A percentile compares a stretch with the other conserved stretches of the same genome.
Evolutionary conservation across 805 yeast genomes (phyloP).

Genomic region (Nakazawaea wyomingensis): DNA sequence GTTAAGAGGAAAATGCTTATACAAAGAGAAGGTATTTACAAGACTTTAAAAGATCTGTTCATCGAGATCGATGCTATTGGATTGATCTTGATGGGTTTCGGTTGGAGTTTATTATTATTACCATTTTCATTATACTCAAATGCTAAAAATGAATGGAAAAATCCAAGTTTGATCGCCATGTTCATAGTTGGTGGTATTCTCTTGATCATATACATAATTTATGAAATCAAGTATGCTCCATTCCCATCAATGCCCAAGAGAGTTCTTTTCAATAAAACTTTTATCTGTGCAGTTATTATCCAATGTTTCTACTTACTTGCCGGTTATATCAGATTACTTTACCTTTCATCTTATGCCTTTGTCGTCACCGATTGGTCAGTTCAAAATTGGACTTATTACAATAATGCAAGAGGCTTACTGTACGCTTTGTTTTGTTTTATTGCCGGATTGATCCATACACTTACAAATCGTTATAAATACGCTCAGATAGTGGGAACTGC

Average conservation of each 20-base stretch:
- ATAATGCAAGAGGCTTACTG: conserved; percentile 31
- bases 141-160: conserved; percentile 29
- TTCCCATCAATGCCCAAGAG: conserved; percentile 33
- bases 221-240: conserved; percentile 29
- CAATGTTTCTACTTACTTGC: conserved; percentile 29
- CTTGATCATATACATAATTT: conserved; percentile 24
- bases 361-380: conserved; percentile 27
- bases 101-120: conserved; percentile 31
- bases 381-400: conserved; percentile 32
- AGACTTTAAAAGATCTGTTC: conserved; percentile 17
- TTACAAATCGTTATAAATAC: conserved; percentile 30
- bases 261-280: conserved; percentile 31
- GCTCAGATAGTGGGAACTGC: conserved; percentile 29
- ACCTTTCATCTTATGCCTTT: conserved; percentile 30
- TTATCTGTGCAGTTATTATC: conserved; percentile 28
- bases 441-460: conserved; percentile 30
- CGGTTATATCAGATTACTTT: conserved; percentile 24
- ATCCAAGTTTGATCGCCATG: conserved; percentile 39
- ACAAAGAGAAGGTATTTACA: too few species aligned
- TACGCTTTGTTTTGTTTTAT: conserved; percentile 32
- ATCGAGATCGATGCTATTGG: conserved; percentile 36
- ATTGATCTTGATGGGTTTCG: conserved; percentile 32
- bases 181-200: conserved; percentile 32
- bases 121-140: conserved; percentile 31
- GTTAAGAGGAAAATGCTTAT: too few species aligned